Base-by-base conservation (phyloP, 2,329 filamentous ascomycete genomes). In the Polychaeton citri region DNA sequence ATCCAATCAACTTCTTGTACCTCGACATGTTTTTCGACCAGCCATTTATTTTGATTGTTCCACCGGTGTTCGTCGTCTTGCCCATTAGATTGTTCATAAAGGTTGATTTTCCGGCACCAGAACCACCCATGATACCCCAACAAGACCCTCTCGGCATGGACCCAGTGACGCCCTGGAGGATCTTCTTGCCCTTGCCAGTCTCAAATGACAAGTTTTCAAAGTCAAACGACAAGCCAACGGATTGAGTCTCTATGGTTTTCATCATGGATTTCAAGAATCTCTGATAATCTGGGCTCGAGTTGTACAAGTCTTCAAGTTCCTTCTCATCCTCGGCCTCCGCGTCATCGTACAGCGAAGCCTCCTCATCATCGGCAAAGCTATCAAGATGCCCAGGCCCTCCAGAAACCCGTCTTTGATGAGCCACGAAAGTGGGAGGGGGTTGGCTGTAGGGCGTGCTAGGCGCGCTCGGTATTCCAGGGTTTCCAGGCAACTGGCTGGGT, bases 71-170 rank as follows among this genome's bases (percentile, higher is more conserved):
- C 21, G 55, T 61, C 0, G 57, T 61, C 51, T 75, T 74, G 9
- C 72, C 72, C 70, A 74, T 74, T n/a, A 75, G 59, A 18, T 73
- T 67, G 38, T 74, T 75, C 20, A 75, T 61, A 40, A 76, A 73
- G 0, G 71, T 75, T 13, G 67, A 69, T 50, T 74, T 75, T 19
- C 71, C 71, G 1, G 71, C 71, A n/a, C 71, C 71, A 2, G 66
- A 71, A 5, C 69, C 69, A 5, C 71, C 71, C 69, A 74, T 74
- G n/a, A 75, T 61, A 7, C 69, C 71, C 21, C 66, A 69, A n/a
- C 74, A 60, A 4, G 65, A 64, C 0, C 71, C 71, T 8, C 63
- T 59, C 15, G 69, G 57, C 45, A 75, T 74, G 4, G 59, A 63
- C 0, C 71, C 72, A 1, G 68, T 72, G 5, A 75, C 65, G 9